Evolutionary conservation across 192 early-diverging fungal species (phyloP), one percentile per base, ranked within the genome.

Genomic region (Linnemannia zychae): DNA sequence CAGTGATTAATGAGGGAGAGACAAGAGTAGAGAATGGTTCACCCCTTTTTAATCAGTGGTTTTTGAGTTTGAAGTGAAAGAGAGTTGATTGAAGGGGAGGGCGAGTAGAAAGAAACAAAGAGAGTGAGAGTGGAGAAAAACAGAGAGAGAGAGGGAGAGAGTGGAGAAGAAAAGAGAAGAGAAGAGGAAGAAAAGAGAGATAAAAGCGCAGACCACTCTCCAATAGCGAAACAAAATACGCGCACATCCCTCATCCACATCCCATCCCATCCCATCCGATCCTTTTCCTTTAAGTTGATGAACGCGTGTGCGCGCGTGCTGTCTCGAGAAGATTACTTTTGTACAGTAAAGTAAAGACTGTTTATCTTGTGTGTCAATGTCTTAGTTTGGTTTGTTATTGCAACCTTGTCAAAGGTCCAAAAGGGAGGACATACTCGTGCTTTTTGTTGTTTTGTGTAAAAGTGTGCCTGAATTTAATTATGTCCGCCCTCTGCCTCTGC

Each of bases 381-480:
- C 40, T 44, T 44, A 9, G 4, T 3, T 44, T 44, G 40, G 40
- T 44, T 44, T 44, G 40, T 44, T 44, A 9, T 44, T 44, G 40
- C n/a, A n/a, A n/a, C n/a, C n/a, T n/a, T n/a, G n/a, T n/a, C n/a
- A n/a, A n/a, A n/a, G n/a, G n/a, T n/a, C n/a, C n/a, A n/a, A n/a
- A n/a, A n/a, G n/a, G n/a, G n/a, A n/a, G n/a, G 15, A 40, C 57
- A 34, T 37, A 53, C 73, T 74, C 73, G 73, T 74, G 73, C 73
- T 40, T 60, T 63, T 74, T 46, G 28, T 38, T 22, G 20, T n/a
- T 38, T 67, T 37, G 28, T 36, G 34, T 37, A n/a, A 37, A 36
- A 22, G 67, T 68, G 36, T 68, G 67, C 67, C 67, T 68, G 67
- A 36, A 68, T 67, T 67, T 36, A 7, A 11, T 33, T 67, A 0